Base-by-base conservation (phyloP, 2,329 filamentous ascomycete genomes). In the Daldinia eschscholtzii region DNA sequence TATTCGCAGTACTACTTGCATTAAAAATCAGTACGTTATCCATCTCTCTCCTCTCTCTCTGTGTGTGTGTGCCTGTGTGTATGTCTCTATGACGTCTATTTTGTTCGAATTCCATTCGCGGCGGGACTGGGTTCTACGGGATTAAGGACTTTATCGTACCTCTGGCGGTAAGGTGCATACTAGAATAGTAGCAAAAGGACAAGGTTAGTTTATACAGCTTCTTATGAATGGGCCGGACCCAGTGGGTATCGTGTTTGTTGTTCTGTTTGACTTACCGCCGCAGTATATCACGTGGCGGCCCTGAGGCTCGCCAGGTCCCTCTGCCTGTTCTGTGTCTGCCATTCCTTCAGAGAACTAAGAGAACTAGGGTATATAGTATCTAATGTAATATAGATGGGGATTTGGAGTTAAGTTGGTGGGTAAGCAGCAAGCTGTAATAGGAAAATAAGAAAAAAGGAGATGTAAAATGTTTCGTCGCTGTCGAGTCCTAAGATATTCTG, bases 1-100 rank as follows among this genome's bases (percentile, higher is more conserved):
- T 98, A 98, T 83, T 99, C 96, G 85, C 96, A 99, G 84, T 98
- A 99, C 96, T 98, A 83, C 74, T 81, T 77, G 68, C 33, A 23
- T 61, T 26, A 57, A 68, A 60, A 61, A 67, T 75, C 58, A 72
- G 73, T 77, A 66, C 75, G 35, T 41, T 23, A n/a, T 30, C 50
- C 23, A 42, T 23, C 13, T 39, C 2, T 15, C 35, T 39, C 35
- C 15, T 13, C 35, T 13, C 13, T 20, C 33, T 53, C 18, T 58
- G 30, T 61, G 41, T 52, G 2, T 28, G 41, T 53, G 18, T 58
- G 23, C 57, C 46, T 56, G 23, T 42, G 7, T 28, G 35, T 53
- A 18, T 55, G 30, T 61, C 46, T 56, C 30, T 42, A 7, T 52
- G 33, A 39, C n/a, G 30, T 37, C 33, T 55, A 20, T 26, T 23